A percentile compares a stretch with the other conserved stretches of the same genome.
phyloP scores from a whole-genome alignment of 2,329 filamentous ascomycete species.

The Penicillium sclerotigenum region DNA sequence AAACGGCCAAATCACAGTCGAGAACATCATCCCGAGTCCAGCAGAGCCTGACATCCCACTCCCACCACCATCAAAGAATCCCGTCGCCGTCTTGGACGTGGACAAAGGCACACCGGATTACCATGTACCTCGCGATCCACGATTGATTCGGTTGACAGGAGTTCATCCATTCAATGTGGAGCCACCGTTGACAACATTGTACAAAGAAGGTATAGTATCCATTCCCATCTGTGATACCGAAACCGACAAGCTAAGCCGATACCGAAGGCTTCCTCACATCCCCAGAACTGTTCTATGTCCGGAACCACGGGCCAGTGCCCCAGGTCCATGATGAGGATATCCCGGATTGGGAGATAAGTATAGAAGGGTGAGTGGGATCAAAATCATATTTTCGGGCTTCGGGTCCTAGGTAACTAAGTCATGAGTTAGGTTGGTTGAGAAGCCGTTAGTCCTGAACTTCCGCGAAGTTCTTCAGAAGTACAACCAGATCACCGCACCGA shows the following conservation, averaged over 20 bases:
- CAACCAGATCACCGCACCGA: constrained; percentile 77
- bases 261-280: constrained; percentile 73
- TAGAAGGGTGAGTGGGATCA: constrained; percentile 60
- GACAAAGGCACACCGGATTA: constrained; percentile 80
- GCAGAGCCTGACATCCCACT: constrained; percentile 56
- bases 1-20: constrained; percentile 22
- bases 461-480: constrained; percentile 69
- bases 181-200: constrained; percentile 73
- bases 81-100: constrained; percentile 64
- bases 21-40: constrained; percentile 22
- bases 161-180: constrained; percentile 91
- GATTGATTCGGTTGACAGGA: constrained; percentile 81
- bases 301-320: constrained; percentile 85
- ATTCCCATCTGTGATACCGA: neutral
- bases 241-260: neutral
- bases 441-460: constrained; percentile 69
- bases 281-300: constrained; percentile 84
- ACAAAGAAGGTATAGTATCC: constrained; percentile 53
- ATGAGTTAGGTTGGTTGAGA: constrained; percentile 63
- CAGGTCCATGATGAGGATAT: constrained; percentile 68
- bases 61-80: constrained; percentile 60
- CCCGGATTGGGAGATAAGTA: constrained; percentile 73
- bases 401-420: constrained; percentile 3
- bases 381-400: neutral
- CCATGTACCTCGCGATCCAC: constrained; percentile 74